Conservation (phyloP, 1,284 basidiomycete genomes). For the Boletus subluridellus region DNA sequence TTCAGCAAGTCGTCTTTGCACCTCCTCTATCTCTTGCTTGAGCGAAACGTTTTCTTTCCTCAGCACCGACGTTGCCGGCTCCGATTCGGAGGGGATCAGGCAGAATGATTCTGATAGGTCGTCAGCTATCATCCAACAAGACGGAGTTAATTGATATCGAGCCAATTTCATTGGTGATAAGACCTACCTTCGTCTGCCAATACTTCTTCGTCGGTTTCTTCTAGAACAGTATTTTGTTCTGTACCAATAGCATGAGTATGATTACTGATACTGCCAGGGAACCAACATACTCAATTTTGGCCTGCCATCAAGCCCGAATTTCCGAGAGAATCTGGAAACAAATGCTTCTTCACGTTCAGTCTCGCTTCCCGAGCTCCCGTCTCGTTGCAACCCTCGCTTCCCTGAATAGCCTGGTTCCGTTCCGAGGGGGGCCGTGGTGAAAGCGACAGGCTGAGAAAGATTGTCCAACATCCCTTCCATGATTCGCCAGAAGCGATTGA, state of each 20-base stretch:
- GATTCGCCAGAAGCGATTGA: slow-evolving; percentile 82
- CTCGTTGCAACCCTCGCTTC: slow-evolving; percentile 36
- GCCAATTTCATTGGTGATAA: not conserved
- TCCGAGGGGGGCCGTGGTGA: slow-evolving; percentile 71
- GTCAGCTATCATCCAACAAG: slow-evolving; percentile 40
- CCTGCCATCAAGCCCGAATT: slow-evolving; percentile 24
- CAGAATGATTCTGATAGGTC: slow-evolving; percentile 76
- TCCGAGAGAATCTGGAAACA: slow-evolving; percentile 47
- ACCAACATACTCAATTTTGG: slow-evolving; percentile 22
- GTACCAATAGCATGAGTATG: slow-evolving; percentile 12
- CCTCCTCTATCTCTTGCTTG: slow-evolving; percentile 54
- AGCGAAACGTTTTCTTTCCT: slow-evolving; percentile 64
- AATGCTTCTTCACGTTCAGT: slow-evolving; percentile 62
- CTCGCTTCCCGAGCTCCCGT: slow-evolving; percentile 57
- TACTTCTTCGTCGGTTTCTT: slow-evolving; percentile 37
- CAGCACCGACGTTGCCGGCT: slow-evolving; percentile 47
- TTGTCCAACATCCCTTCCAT: slow-evolving; percentile 80
- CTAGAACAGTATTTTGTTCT: slow-evolving; percentile 22
- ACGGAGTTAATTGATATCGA: not conserved
- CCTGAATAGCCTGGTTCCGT: slow-evolving; percentile 33
- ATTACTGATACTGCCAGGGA: not conserved
- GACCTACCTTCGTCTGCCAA: slow-evolving; percentile 41
- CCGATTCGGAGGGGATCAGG: slow-evolving; percentile 60
- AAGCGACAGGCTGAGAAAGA: slow-evolving; percentile 79
- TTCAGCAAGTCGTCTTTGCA: slow-evolving; percentile 54